These are phyloP conservation scores for Pholiota molesta DNA, from an alignment of 768 basidiomycete species.

Conservation along the genomic window DNA sequence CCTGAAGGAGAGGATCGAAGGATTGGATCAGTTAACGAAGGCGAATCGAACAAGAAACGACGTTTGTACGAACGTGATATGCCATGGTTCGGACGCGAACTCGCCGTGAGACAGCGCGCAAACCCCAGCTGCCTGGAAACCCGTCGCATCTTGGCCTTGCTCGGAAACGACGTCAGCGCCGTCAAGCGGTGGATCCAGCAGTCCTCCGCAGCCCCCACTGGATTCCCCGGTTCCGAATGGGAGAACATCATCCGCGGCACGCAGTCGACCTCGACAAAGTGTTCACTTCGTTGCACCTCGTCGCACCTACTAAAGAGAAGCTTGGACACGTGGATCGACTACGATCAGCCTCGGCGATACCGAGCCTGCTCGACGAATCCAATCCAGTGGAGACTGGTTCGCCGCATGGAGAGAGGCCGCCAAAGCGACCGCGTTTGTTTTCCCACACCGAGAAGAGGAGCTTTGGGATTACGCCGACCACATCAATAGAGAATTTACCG, in stretches of 20 bases:
- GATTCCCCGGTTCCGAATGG: constrained; percentile 13
- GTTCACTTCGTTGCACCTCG: constrained; percentile 23
- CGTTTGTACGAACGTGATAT: no score
- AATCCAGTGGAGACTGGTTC: constrained; percentile 25
- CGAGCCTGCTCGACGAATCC: constrained; percentile 17
- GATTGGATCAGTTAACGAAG: no score
- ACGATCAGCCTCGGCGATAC: constrained; percentile 16
- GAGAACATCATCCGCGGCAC: constrained; percentile 26
- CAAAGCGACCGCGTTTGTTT: constrained; percentile 26
- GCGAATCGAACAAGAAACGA: no score
- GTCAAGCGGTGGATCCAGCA: no score
- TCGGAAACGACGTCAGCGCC: no score
- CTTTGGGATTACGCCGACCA: constrained; percentile 28
- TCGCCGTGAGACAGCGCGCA: no score
- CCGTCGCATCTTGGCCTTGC: no score
- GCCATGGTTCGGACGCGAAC: no score
- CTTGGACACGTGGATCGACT: constrained; percentile 18
- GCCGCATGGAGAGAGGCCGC: constrained; percentile 22
- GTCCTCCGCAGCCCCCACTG: background rate
- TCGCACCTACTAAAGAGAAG: constrained; percentile 9
- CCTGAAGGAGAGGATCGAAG: no score
- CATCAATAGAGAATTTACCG: constrained; percentile 27
- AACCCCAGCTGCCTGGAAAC: no score
- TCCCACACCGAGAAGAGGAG: constrained; percentile 29
- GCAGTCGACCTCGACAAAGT: constrained; percentile 30